Evolutionary conservation across 257 asterid genomes (phyloP).

Genomic region (Ophiorrhiza pumila): DNA sequence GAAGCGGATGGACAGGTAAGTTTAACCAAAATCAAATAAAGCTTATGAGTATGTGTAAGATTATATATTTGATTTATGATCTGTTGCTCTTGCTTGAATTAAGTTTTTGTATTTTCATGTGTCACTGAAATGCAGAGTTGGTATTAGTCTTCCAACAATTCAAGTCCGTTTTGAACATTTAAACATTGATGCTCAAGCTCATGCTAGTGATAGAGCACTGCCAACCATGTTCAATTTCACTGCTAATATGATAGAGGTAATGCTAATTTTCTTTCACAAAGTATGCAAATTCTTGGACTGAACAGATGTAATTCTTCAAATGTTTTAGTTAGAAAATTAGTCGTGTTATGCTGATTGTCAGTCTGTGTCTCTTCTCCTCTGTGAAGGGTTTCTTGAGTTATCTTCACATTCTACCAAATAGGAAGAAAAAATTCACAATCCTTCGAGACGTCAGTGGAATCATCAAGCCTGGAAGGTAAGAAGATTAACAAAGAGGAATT

Average conservation of each 20-base stretch:
- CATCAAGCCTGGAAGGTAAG: conserved; percentile 62
- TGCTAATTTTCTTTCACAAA: not conserved
- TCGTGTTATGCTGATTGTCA: not conserved
- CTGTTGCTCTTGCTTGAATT: not conserved
- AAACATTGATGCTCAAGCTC: conserved; percentile 34
- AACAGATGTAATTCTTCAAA: no score
- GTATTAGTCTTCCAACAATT: conserved; percentile 32
- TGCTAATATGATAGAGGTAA: conserved; percentile 52
- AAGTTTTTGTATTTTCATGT: not conserved
- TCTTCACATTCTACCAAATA: conserved; percentile 42
- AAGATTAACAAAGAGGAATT: not conserved
- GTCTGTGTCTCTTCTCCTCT: conserved; percentile 1
- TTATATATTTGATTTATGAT: not conserved
- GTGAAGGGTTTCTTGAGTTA: conserved; percentile 42
- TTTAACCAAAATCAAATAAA: not conserved
- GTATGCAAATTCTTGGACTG: not conserved
- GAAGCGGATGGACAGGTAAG: conserved; percentile 29
- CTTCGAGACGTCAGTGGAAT: conserved; percentile 59
- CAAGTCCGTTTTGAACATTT: conserved; percentile 39
- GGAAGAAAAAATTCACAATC: conserved; percentile 50
- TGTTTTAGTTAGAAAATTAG: not conserved
- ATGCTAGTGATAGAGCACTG: conserved; percentile 29
- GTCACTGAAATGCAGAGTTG: conserved; percentile 27
- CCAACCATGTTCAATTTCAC: conserved; percentile 44
- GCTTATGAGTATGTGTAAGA: not conserved